A percentile compares a stretch with the other conserved stretches of the same genome.
Evolutionary conservation across 2,329 filamentous ascomycete genomes (phyloP).

Genomic region (Hypoxylon sp.): DNA sequence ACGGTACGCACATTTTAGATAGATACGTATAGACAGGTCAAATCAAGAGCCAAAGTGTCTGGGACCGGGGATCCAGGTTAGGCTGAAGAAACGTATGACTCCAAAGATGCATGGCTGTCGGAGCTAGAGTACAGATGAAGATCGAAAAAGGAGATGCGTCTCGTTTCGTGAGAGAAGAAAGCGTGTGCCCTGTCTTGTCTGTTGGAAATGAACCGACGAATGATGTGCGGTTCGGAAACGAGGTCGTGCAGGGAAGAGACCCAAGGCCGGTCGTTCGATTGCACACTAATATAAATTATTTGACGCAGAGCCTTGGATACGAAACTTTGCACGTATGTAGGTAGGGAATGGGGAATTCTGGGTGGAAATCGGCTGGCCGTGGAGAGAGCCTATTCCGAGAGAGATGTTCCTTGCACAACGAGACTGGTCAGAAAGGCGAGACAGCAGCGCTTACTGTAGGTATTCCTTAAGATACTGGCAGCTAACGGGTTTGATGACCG

Average conservation of each 20-base stretch:
- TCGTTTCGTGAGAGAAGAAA: slow-evolving; percentile 3
- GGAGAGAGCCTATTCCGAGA: slow-evolving; percentile 33
- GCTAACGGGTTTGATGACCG: slow-evolving; percentile 22
- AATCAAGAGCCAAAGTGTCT: slow-evolving; percentile 21
- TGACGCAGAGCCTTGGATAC: slow-evolving; percentile 41
- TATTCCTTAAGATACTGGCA: slow-evolving; percentile 27
- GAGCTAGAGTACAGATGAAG: slow-evolving; percentile 30
- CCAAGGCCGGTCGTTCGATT: slow-evolving; percentile 36
- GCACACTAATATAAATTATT: slow-evolving; percentile 40
- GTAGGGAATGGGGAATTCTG: slow-evolving; percentile 27
- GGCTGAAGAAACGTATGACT: slow-evolving; percentile 36
- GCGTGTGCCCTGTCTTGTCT: slow-evolving; percentile 33
- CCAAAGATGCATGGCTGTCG: slow-evolving; percentile 26
- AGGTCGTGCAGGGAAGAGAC: slow-evolving; percentile 40
- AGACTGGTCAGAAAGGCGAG: slow-evolving; percentile 13
- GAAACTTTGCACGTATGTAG: slow-evolving; percentile 41
- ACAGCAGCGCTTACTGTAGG: slow-evolving; percentile 25
- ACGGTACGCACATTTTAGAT: neutral
- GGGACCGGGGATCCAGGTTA: slow-evolving; percentile 35
- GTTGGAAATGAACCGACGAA: slow-evolving; percentile 42
- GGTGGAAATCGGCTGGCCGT: slow-evolving; percentile 18
- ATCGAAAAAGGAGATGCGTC: slow-evolving; percentile 33
- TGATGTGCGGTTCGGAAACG: slow-evolving; percentile 42
- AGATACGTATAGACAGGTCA: slow-evolving; percentile 20
- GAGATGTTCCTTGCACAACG: slow-evolving; percentile 21